phyloP scores from a whole-genome alignment of 2,329 filamentous ascomycete genomes.

The Paecilomyces sp. region DNA sequence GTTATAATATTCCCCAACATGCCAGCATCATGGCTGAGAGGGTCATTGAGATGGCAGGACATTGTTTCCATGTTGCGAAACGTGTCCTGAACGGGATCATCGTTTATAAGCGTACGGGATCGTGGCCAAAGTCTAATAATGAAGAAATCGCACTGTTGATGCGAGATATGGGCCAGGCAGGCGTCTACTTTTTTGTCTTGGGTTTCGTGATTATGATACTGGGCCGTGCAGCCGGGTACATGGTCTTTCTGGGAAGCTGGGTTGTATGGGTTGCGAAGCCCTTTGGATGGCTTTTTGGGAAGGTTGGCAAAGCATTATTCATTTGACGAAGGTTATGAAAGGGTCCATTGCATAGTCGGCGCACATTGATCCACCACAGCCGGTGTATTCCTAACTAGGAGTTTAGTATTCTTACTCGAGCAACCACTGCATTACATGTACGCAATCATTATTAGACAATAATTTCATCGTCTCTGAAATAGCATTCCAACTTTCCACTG shows the following conservation, averaged over 20 bases:
- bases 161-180: slow-evolving; percentile 23
- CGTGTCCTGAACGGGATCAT: slow-evolving; percentile 17
- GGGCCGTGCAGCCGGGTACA: slow-evolving; percentile 21
- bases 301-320: slow-evolving; percentile 18
- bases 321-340: slow-evolving; percentile 9
- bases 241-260: slow-evolving; percentile 28
- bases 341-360: neutral
- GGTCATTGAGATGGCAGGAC: slow-evolving; percentile 22
- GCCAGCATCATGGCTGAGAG: slow-evolving; percentile 16
- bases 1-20: slow-evolving; percentile 16
- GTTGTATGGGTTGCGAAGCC: slow-evolving; percentile 28
- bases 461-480: too few relatives aligned
- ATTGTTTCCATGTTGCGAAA: slow-evolving; percentile 22
- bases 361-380: neutral
- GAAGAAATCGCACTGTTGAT: slow-evolving; percentile 21
- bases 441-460: too few relatives aligned
- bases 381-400: neutral
- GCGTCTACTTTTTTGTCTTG: slow-evolving; percentile 26
- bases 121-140: slow-evolving; percentile 20
- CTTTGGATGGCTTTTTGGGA: slow-evolving; percentile 23
- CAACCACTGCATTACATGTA: neutral
- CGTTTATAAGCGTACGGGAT: slow-evolving; percentile 23
- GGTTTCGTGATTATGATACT: slow-evolving; percentile 24
- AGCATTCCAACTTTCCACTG: too few relatives aligned
- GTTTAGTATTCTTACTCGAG: neutral